These are phyloP conservation scores for Polyplosphaeria fusca DNA, from an alignment of 495 filamentous ascomycete genomes.

Conservation along the genomic window DNA sequence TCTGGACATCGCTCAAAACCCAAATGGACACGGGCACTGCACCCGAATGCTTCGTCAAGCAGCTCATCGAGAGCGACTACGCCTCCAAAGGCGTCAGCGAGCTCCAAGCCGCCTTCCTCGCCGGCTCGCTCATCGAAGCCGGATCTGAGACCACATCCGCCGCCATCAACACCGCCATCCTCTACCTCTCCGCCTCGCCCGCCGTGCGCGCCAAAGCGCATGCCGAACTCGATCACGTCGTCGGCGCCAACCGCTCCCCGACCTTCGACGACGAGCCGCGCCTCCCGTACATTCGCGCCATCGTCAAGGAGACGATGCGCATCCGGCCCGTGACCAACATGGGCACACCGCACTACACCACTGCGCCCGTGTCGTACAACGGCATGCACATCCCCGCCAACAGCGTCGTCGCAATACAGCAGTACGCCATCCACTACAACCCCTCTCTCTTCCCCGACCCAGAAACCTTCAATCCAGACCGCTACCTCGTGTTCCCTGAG, in stretches of 20 bases:
- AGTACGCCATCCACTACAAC: slow-evolving; percentile 29
- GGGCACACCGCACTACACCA: slow-evolving; percentile 30
- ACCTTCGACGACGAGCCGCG: slow-evolving; percentile 25
- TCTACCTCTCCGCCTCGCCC: slow-evolving; percentile 23
- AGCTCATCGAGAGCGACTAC: slow-evolving; percentile 21
- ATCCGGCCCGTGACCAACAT: slow-evolving; percentile 31
- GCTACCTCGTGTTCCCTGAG: slow-evolving; percentile 21
- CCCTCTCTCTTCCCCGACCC: slow-evolving; percentile 21
- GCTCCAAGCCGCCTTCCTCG: slow-evolving; percentile 32
- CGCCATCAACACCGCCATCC: slow-evolving; percentile 25
- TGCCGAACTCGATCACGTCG: slow-evolving; percentile 10
- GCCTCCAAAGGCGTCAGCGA: slow-evolving; percentile 24
- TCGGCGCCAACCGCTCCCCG: slow-evolving; percentile 12
- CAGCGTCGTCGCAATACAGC: slow-evolving; percentile 21
- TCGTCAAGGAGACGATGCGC: slow-evolving; percentile 31
- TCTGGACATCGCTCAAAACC: slow-evolving; percentile 16
- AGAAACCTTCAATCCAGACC: slow-evolving; percentile 12
- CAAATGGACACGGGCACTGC: slow-evolving; percentile 27
- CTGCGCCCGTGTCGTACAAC: slow-evolving; percentile 29
- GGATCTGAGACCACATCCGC: slow-evolving; percentile 34
- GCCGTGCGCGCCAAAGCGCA: slow-evolving; percentile 11
- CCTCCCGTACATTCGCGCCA: slow-evolving; percentile 27
- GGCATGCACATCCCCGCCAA: slow-evolving; percentile 26
- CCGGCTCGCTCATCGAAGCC: slow-evolving; percentile 32
- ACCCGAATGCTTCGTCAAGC: slow-evolving; percentile 36